These are phyloP conservation scores for Pleurotus eryngii DNA, from an alignment of 768 basidiomycete genomes.

Conservation along the genomic window DNA sequence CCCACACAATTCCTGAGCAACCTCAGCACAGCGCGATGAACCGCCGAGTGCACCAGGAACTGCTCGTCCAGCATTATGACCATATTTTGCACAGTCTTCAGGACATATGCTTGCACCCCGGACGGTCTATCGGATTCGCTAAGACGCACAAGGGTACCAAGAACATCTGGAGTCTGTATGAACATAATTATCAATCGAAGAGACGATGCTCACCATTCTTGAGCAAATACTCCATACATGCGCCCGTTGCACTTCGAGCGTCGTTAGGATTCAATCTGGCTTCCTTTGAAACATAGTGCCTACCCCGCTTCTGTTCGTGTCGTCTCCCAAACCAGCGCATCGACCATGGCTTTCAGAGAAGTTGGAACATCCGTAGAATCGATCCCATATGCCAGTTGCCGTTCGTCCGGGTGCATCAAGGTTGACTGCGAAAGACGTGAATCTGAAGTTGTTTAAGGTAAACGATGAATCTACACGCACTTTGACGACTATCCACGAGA, in stretches of 20 bases:
- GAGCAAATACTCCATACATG: slow-evolving; percentile 86
- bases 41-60: slow-evolving; percentile 88
- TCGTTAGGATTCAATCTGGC: slow-evolving; percentile 4
- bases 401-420: slow-evolving; percentile 84
- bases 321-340: slow-evolving; percentile 83
- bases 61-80: slow-evolving; percentile 89
- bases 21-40: slow-evolving; percentile 84
- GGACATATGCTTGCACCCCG: slow-evolving; percentile 89
- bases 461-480: slow-evolving; percentile 30
- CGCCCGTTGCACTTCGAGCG: slow-evolving; percentile 70
- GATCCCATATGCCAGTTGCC: slow-evolving; percentile 81
- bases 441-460: not conserved
- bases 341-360: slow-evolving; percentile 76
- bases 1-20: slow-evolving; percentile 85
- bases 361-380: slow-evolving; percentile 76
- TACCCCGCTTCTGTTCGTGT: slow-evolving; percentile 86
- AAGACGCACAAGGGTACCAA: slow-evolving; percentile 80
- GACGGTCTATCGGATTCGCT: slow-evolving; percentile 82
- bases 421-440: slow-evolving; percentile 54
- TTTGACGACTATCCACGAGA: slow-evolving; percentile 73
- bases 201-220: slow-evolving; percentile 63
- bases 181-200: slow-evolving; percentile 3
- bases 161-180: slow-evolving; percentile 53
- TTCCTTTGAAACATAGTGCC: slow-evolving; percentile 25
- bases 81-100: slow-evolving; percentile 86